These are phyloP conservation scores for Amanita subjunquillea DNA, from an alignment of 768 basidiomycete species.

Conservation along the genomic window DNA sequence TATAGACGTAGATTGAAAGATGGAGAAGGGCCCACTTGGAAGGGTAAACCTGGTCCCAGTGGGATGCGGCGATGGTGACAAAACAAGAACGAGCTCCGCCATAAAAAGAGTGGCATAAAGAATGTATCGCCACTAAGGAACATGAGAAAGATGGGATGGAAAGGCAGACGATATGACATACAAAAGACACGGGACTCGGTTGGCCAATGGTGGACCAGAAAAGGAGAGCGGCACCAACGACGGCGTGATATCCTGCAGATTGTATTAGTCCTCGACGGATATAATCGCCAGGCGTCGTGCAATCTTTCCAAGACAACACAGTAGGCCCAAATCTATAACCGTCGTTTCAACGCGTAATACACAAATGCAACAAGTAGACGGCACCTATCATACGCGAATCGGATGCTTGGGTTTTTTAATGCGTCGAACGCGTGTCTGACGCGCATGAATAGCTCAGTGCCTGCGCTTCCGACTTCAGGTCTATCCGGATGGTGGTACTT, in stretches of 20 bases:
- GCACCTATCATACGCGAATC: conserved; percentile 84
- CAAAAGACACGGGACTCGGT: conserved; percentile 51
- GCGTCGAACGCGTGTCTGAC: conserved; percentile 72
- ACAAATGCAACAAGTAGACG: conserved; percentile 11
- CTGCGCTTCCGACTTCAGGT: conserved; percentile 41
- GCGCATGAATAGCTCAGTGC: conserved; percentile 57
- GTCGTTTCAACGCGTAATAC: background rate
- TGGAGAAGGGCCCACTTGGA: conserved; percentile 8
- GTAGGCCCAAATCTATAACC: conserved; percentile 63
- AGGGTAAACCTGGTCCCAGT: conserved; percentile 20
- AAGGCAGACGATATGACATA: conserved; percentile 27
- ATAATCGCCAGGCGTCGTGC: conserved; percentile 61
- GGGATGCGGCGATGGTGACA: conserved; percentile 42
- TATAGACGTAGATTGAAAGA: conserved; percentile 7
- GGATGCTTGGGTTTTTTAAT: conserved; percentile 61
- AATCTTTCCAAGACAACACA: conserved; percentile 52
- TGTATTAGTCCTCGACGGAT: conserved; percentile 53
- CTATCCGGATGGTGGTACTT: conserved; percentile 71
- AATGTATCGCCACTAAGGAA: conserved; percentile 65
- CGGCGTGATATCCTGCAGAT: conserved; percentile 57
- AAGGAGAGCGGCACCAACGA: conserved; percentile 44
- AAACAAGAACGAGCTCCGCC: conserved; percentile 54
- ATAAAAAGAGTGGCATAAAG: conserved; percentile 54
- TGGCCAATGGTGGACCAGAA: conserved; percentile 55
- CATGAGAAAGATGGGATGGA: background rate